Conservation (phyloP, 106 monocot species). For the Narthecium ossifragum region DNA sequence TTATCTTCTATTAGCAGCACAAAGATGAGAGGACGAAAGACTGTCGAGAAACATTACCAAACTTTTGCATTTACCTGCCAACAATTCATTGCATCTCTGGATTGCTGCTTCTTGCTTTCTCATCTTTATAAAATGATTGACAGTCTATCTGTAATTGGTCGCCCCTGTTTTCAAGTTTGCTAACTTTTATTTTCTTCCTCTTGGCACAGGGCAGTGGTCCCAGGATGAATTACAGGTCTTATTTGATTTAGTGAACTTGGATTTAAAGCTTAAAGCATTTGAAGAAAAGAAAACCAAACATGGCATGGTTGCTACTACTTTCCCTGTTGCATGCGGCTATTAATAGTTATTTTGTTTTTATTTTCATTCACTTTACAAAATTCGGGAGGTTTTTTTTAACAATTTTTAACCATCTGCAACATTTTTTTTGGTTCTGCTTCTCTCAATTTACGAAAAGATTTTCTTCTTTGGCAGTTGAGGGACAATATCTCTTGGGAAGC, state of each 20-base stretch:
- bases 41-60: too few species aligned
- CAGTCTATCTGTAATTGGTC: too few species aligned
- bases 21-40: too few species aligned
- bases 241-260: constrained; percentile 70
- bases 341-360: background rate
- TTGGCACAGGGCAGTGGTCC: constrained; percentile 33
- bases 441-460: background rate
- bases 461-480: constrained; percentile 36
- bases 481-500: constrained; percentile 87
- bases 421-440: background rate
- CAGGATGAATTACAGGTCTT: constrained; percentile 60
- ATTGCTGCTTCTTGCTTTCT: too few species aligned
- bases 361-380: background rate
- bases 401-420: background rate
- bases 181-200: constrained; percentile 2
- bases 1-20: too few species aligned
- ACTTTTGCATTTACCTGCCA: too few species aligned
- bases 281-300: constrained; percentile 26
- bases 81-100: too few species aligned
- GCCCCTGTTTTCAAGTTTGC: background rate
- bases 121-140: too few species aligned
- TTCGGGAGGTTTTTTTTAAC: background rate
- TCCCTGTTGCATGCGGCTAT: background rate
- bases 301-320: constrained; percentile 23
- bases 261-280: constrained; percentile 52